Evolutionary conservation across 805 yeast species (phyloP), one percentile per base, ranked within the genome.

Genomic region (Priceomyces medius): DNA sequence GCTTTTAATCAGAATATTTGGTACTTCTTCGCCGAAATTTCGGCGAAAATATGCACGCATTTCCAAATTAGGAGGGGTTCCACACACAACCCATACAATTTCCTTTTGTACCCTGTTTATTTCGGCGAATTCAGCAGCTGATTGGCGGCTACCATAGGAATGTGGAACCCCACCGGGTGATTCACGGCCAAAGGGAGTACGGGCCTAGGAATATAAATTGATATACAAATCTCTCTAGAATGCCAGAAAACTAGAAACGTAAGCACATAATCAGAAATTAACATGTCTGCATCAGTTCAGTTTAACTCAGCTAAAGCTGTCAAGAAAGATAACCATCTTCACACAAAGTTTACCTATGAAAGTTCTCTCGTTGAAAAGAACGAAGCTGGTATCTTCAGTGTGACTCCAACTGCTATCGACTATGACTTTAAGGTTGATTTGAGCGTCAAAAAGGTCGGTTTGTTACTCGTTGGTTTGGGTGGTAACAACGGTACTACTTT

Each of bases 401-500:
- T 90, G 39, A 80, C 83, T 16, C 95, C 95, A 17, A 77, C 83
- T 41, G 59, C 76, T 42, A 76, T 76, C 49, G 84, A 88, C 50
- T 88, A 88, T 59, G 83, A 88, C 59, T 91, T 90, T 76, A 87
- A 88, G 65, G 83, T 87, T 38, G 95, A 88, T 54, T 75, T 87
- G 60, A 76, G 74, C 43, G 80, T 83, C 33, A 96, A 96, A 54
- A 88, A 84, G 65, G 77, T 88, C 37, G 98, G 98, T 54, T 73
- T 90, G 48, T 67, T 90, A 80, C 75, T 91, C 48, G 97, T 90
- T 26, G 98, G 98, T 53, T 75, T 90, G 51, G 97, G 97, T 54
- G 98, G 98, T 66, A 90, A 90, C 75, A 90, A 90, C 60, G 98
- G 97, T 65, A 77, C 97, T 44, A 90, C 98, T 10, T 75, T 91